Evolutionary conservation across 345 rosid species (phyloP).

Genomic region (Limnanthes douglasii): DNA sequence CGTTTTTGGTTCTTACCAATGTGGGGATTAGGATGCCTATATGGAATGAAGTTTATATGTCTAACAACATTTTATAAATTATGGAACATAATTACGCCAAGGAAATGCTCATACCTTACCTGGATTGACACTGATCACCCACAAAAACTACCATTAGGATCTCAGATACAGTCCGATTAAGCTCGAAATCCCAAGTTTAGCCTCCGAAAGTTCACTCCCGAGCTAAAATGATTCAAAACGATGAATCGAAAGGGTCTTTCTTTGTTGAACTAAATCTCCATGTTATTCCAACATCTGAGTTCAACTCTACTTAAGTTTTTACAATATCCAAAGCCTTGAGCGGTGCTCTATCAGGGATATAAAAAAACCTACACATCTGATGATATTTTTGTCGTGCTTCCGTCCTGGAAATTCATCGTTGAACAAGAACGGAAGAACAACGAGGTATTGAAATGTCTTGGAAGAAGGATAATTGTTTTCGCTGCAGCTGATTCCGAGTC

Average conservation of each 20-base stretch:
- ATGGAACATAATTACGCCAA: no score
- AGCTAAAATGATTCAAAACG: slow-evolving; percentile 31
- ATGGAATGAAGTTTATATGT: no score
- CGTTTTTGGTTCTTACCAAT: no score
- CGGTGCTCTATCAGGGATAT: slow-evolving; percentile 34
- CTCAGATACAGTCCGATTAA: no score
- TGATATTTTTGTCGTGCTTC: slow-evolving; percentile 38
- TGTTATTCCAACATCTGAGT: slow-evolving; percentile 15
- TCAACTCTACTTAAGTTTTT: slow-evolving; percentile 13
- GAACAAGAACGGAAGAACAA: slow-evolving; percentile 37
- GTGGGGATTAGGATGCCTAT: no score
- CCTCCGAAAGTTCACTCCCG: no score
- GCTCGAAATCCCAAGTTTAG: no score
- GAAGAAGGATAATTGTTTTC: slow-evolving; percentile 39
- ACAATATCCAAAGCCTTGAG: slow-evolving; percentile 32
- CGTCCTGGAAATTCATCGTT: slow-evolving; percentile 40
- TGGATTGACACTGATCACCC: no score
- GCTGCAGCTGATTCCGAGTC: slow-evolving; percentile 38
- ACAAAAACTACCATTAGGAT: no score
- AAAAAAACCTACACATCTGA: slow-evolving; percentile 23
- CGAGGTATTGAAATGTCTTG: slow-evolving; percentile 35
- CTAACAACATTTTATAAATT: no score
- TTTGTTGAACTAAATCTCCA: slow-evolving; percentile 53
- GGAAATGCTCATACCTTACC: no score
- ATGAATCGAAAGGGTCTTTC: slow-evolving; percentile 15